Base-by-base conservation (phyloP, 2,329 filamentous ascomycete genomes). In the Epichloe bromicola region DNA sequence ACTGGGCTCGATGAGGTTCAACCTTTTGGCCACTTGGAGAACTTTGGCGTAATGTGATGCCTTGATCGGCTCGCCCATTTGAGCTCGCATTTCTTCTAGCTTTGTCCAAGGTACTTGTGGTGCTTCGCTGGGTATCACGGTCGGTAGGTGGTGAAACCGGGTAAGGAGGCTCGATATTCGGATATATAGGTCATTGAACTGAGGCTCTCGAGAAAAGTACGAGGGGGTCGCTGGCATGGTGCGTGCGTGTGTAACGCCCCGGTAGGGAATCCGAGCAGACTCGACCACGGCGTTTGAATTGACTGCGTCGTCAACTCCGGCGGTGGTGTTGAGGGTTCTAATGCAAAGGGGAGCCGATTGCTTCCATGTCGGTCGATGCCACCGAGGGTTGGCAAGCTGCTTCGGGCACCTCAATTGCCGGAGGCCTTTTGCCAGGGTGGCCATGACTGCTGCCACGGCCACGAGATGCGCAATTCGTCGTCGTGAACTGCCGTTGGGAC, bases 151-250 rank as follows among this genome's bases (percentile, higher is more conserved):
- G 51, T 80, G 76, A 65, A 93, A 85, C 67, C 81, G 83, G 49
- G 80, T 80, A 51, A 86, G 70, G 23, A 97, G 76, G 11, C 78
- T 74, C 59, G 88, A 80, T 46, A 98, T 75, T 44, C 74, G 71
- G 57, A 97, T 78, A 59, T 86, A 80, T 61, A 86, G 79, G 69
- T 98, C 93, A 68, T 85, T 93, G 74, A 95, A 96, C 50, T 78
- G 75, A 2, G 90, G 86, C 54, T 84, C 84, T 49, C 85, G 85
- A 49, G 88, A 90, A 73, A 97, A 98, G 71, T 98, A 98, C n/a
- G 91, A 93, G 3, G 88, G 83, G 37, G 90, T 95, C 26, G 78
- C 76, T 19, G 93, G 93, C 37, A 96, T 73, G 20, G 94, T 74
- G 57, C 93, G 87, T 49, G 86, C 82, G 57, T 80, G 76, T 26